A percentile compares a stretch with the other conserved stretches of the same genome.
These are phyloP conservation scores for Pseudogymnoascus destructans DNA, from an alignment of 2,329 filamentous ascomycete genomes.

Conservation along the genomic window DNA sequence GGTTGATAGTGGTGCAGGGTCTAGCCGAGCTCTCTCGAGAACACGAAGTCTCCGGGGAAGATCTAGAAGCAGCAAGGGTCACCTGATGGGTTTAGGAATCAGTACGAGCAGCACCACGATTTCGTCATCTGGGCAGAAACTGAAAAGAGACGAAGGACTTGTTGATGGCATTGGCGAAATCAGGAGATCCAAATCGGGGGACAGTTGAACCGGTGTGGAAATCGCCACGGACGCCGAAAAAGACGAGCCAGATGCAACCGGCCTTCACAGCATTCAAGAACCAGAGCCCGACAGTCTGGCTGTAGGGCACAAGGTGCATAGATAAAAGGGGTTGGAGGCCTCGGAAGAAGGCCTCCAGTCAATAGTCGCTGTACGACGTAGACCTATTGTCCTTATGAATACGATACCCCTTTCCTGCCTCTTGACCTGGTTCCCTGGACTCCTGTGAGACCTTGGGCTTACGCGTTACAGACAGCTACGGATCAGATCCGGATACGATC, in stretches of 20 bases:
- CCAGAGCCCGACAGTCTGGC: conserved; percentile 17
- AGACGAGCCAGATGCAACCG: not conserved
- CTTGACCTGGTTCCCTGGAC: too few relatives aligned
- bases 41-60: conserved; percentile 6
- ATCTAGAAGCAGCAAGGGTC: conserved; percentile 1
- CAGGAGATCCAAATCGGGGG: conserved; percentile 17
- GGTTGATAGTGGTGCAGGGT: conserved; percentile 16
- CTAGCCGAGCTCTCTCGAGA: conserved; percentile 15
- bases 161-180: conserved; percentile 12
- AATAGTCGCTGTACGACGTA: too few relatives aligned
- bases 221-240: not conserved
- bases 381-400: too few relatives aligned
- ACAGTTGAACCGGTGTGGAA: not conserved
- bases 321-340: too few relatives aligned
- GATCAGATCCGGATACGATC: too few relatives aligned
- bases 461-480: too few relatives aligned
- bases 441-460: too few relatives aligned
- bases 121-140: conserved; percentile 8
- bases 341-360: too few relatives aligned
- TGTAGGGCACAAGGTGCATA: too few relatives aligned
- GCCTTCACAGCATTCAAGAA: conserved; percentile 18
- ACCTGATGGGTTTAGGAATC: conserved; percentile 2
- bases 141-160: conserved; percentile 18
- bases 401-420: too few relatives aligned
- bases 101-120: conserved; percentile 6